phyloP scores from a whole-genome alignment of 2,329 filamentous ascomycete species.

The Fusarium sp. region DNA sequence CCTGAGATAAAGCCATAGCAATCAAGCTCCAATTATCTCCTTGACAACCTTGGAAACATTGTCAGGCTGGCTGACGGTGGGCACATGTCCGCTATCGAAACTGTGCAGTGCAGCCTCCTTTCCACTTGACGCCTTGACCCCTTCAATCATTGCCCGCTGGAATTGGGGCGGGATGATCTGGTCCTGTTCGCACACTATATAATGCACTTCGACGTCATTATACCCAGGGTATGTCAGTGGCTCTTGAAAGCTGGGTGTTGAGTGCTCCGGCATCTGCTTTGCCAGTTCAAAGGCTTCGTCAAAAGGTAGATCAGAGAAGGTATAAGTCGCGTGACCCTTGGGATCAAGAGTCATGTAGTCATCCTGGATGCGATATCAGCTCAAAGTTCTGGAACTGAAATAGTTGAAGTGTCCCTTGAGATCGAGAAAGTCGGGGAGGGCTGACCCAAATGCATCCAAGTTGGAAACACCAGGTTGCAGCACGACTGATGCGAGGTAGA shows the following conservation, averaged over 20 bases:
- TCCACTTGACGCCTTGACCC: background rate
- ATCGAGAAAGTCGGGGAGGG: background rate
- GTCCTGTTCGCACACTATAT: slow-evolving; percentile 23
- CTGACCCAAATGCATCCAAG: slow-evolving; percentile 1
- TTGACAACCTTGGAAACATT: slow-evolving; percentile 1
- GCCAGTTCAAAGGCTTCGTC: slow-evolving; percentile 2
- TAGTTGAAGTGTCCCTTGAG: background rate
- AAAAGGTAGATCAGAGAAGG: slow-evolving; percentile 14
- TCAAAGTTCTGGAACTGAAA: fast-evolving
- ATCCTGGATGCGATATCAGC: background rate
- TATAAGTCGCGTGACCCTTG: background rate
- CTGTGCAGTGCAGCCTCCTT: background rate
- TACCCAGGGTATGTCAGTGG: slow-evolving; percentile 25
- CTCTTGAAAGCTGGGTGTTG: slow-evolving; percentile 20
- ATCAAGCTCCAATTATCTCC: background rate
- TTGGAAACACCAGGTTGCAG: slow-evolving; percentile 2
- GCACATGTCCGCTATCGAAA: slow-evolving; percentile 1
- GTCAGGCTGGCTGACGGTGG: slow-evolving; percentile 2
- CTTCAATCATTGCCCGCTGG: slow-evolving; percentile 17
- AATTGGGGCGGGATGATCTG: background rate
- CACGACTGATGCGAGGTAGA: slow-evolving; percentile 12
- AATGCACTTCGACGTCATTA: slow-evolving; percentile 25
- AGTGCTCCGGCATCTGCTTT: slow-evolving; percentile 17
- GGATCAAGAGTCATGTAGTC: slow-evolving; percentile 15
- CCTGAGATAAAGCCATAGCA: fast-evolving